A percentile compares a stretch with the other conserved stretches of the same genome.
Conservation (phyloP, 225 moss, liverwort and hornwort species). For the Marchantia polymorpha region DNA sequence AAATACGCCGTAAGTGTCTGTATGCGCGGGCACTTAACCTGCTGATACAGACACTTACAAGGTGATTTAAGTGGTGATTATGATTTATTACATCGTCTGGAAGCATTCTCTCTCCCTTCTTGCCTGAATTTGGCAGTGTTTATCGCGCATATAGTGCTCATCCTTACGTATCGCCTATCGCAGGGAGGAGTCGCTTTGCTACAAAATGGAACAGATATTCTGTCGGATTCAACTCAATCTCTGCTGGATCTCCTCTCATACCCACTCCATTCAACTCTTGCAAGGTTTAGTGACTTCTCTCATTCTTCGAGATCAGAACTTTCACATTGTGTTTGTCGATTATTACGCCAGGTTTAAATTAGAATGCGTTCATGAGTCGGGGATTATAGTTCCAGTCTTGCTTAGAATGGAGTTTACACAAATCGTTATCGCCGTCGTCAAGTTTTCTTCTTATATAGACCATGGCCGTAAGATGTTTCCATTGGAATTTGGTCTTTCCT, state of each 20-base stretch:
- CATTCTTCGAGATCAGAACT: background rate
- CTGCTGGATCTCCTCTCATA: conserved; percentile 71
- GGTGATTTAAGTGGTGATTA: no score
- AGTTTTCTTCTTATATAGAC: no score
- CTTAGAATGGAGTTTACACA: no score
- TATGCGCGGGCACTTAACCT: no score
- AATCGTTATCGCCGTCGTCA: no score
- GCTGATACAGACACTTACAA: no score
- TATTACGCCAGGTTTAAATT: background rate
- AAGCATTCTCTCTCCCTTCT: background rate
- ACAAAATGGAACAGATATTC: conserved; percentile 67
- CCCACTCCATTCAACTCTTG: conserved; percentile 65
- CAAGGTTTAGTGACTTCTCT: conserved; percentile 40
- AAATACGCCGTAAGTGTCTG: no score
- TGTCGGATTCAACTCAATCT: conserved; percentile 62
- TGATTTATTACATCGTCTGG: background rate
- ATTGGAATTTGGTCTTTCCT: background rate
- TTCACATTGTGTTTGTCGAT: background rate
- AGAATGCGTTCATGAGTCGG: background rate
- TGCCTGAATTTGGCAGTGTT: background rate
- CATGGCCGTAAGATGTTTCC: background rate
- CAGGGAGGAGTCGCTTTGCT: conserved; percentile 75
- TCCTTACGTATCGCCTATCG: background rate
- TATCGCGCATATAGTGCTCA: background rate
- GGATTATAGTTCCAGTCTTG: no score